These are phyloP conservation scores for Xylaria sp. DNA, from an alignment of 2,329 filamentous ascomycete genomes.

Conservation along the genomic window DNA sequence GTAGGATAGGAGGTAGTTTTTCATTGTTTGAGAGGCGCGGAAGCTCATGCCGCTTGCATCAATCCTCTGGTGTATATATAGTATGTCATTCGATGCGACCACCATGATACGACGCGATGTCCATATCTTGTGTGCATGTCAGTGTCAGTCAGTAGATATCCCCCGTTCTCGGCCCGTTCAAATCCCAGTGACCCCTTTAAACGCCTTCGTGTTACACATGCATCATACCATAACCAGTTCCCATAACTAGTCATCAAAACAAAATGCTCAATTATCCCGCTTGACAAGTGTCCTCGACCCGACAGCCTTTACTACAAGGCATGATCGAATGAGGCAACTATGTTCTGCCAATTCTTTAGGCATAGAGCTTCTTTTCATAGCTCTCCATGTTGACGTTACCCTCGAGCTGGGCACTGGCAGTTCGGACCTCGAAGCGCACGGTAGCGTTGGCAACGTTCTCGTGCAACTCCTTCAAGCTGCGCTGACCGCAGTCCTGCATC, in stretches of 20 bases:
- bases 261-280: slow-evolving; percentile 7
- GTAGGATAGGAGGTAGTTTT: not conserved
- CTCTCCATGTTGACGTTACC: slow-evolving; percentile 97
- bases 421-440: slow-evolving; percentile 90
- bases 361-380: slow-evolving; percentile 99
- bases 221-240: slow-evolving; percentile 7
- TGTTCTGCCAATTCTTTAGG: slow-evolving; percentile 41
- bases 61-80: not conserved
- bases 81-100: not conserved
- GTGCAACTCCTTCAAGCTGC: slow-evolving; percentile 73
- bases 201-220: slow-evolving; percentile 13
- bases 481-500: slow-evolving; percentile 88
- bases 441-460: slow-evolving; percentile 65
- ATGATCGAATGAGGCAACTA: not conserved
- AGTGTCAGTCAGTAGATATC: slow-evolving; percentile 4
- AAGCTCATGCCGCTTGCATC: not conserved
- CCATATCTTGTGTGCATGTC: not conserved
- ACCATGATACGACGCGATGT: not conserved
- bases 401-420: slow-evolving; percentile 90
- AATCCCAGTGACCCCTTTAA: slow-evolving; percentile 10
- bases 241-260: slow-evolving; percentile 14
- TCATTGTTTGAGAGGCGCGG: not conserved
- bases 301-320: not conserved
- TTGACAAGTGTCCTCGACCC: not conserved
- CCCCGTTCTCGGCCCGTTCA: slow-evolving; percentile 4